Evolutionary conservation across 768 basidiomycete genomes (phyloP).

Genomic region (Termitomyces sp.): DNA sequence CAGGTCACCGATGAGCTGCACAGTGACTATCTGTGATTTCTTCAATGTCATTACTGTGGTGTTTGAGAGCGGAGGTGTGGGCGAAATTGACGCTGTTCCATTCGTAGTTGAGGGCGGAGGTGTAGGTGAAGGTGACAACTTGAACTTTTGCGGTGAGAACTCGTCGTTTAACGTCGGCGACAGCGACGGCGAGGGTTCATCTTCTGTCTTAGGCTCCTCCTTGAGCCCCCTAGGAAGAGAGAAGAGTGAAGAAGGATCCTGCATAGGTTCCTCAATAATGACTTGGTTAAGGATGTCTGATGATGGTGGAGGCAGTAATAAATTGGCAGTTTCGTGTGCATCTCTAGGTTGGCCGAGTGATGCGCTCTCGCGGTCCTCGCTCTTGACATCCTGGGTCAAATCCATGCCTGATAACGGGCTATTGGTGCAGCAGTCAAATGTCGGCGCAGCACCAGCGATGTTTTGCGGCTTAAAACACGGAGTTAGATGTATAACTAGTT

Average conservation of each 20-base stretch:
- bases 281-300: conserved; percentile 15
- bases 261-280: conserved; percentile 19
- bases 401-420: conserved; percentile 10
- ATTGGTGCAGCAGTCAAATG: not conserved
- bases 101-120: conserved; percentile 27
- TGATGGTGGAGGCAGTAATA: conserved; percentile 19
- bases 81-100: conserved; percentile 30
- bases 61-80: conserved; percentile 34
- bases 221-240: conserved; percentile 26
- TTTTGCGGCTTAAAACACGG: conserved; percentile 1
- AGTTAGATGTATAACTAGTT: not conserved
- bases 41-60: conserved; percentile 21
- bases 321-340: conserved; percentile 10
- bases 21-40: conserved; percentile 29
- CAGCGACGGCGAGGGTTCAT: conserved; percentile 26
- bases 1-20: conserved; percentile 78
- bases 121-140: conserved; percentile 29
- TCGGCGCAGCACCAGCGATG: conserved; percentile 5
- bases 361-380: conserved; percentile 16
- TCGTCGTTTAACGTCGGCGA: conserved; percentile 32
- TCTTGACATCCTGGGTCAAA: conserved; percentile 8
- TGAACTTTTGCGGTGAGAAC: conserved; percentile 26
- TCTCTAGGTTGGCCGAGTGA: conserved; percentile 13
- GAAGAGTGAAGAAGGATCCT: conserved; percentile 21
- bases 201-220: conserved; percentile 25